These are phyloP conservation scores for Pythium guiyangense DNA, from an alignment of 352 stramenopile species.

Conservation along the genomic window DNA sequence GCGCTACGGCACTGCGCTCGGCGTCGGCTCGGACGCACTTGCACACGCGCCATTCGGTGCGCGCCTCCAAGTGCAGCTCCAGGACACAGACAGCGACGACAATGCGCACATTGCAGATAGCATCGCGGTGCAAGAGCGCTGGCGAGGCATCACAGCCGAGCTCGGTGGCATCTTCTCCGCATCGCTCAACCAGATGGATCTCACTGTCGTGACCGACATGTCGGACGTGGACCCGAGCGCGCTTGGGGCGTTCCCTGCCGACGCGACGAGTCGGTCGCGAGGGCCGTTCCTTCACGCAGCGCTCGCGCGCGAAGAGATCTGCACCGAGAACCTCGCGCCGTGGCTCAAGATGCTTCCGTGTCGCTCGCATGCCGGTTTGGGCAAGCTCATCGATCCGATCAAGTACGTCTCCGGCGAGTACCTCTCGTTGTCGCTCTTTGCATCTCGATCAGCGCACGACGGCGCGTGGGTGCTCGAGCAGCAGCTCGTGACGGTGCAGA, in stretches of 20 bases:
- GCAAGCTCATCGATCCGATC: conserved; percentile 69
- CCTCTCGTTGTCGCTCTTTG: conserved; percentile 53
- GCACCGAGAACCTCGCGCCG: conserved; percentile 85
- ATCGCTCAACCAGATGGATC: conserved; percentile 79
- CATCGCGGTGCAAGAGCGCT: conserved; percentile 27
- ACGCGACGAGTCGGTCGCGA: background rate
- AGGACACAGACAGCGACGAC: conserved; percentile 1
- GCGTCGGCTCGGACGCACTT: conserved; percentile 5
- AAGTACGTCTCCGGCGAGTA: conserved; percentile 69
- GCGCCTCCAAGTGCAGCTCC: conserved; percentile 51
- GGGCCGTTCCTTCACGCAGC: conserved; percentile 48
- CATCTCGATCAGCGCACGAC: conserved; percentile 11
- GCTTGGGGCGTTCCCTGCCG: conserved; percentile 13
- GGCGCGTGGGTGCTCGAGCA: conserved; percentile 40
- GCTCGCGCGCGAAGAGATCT: conserved; percentile 77
- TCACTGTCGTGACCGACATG: conserved; percentile 27
- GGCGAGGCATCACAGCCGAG: conserved; percentile 65
- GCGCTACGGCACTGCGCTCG: conserved; percentile 32
- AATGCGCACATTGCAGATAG: conserved; percentile 8
- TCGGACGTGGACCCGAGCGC: conserved; percentile 15
- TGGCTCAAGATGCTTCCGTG: conserved; percentile 89
- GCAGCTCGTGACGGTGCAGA: conserved; percentile 57
- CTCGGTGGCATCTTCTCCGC: conserved; percentile 80
- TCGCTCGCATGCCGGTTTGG: conserved; percentile 52
- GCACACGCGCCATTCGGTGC: conserved; percentile 57